Conservation (phyloP, 257 asterid species). For the Solanum chilense region DNA sequence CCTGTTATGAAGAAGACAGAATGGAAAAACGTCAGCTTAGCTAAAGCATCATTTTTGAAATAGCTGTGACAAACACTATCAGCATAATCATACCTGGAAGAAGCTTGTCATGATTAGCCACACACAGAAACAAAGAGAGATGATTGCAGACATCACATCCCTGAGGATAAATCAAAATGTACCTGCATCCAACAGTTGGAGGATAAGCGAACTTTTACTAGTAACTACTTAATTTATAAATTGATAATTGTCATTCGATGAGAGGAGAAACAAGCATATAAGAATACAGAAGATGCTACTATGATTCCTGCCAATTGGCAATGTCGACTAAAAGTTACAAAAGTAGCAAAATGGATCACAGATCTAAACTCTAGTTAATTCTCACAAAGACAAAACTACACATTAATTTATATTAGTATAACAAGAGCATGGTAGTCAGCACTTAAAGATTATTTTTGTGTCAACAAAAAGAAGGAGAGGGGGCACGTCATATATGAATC, state of each 20-base stretch:
- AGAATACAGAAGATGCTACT: background rate
- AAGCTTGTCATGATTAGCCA: slow-evolving; percentile 94
- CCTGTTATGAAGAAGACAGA: slow-evolving; percentile 29
- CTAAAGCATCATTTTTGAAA: background rate
- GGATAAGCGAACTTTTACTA: background rate
- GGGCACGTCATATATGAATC: background rate
- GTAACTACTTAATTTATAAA: background rate
- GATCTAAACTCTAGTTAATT: background rate
- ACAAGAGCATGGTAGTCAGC: background rate
- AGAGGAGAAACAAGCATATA: background rate
- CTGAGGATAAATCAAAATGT: slow-evolving; percentile 85
- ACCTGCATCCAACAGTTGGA: slow-evolving; percentile 48
- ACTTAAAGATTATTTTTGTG: background rate
- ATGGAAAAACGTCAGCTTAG: background rate
- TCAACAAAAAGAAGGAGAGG: background rate
- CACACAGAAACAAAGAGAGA: slow-evolving; percentile 90
- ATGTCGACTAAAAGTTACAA: background rate
- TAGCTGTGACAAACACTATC: background rate
- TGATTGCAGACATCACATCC: slow-evolving; percentile 95
- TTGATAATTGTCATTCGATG: background rate
- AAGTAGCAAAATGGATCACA: background rate
- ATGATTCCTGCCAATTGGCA: background rate
- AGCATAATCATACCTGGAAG: slow-evolving; percentile 55
- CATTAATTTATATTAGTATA: background rate
- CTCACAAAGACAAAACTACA: background rate